phyloP scores from a whole-genome alignment of 2,329 filamentous ascomycete genomes.

The Alternaria brassicae region DNA sequence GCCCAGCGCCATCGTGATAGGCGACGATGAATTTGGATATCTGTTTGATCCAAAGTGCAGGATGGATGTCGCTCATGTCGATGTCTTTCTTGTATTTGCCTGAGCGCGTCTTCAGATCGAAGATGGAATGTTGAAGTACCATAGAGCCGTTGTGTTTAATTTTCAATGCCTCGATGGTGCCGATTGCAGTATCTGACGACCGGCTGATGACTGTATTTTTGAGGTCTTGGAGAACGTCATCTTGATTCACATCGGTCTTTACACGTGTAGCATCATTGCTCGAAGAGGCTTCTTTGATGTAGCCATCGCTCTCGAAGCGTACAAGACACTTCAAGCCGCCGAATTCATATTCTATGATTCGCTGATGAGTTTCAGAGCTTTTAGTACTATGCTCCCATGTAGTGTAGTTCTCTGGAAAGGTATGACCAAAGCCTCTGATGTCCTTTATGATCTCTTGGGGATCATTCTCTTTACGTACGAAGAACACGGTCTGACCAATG shows the following conservation, averaged over 20 bases:
- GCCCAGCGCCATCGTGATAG: constrained; percentile 54
- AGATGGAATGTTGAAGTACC: constrained; percentile 55
- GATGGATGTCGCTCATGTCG: constrained; percentile 53
- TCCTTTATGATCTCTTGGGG: constrained; percentile 63
- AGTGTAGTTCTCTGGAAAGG: constrained; percentile 72
- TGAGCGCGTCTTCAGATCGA: constrained; percentile 62
- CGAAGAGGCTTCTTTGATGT: constrained; percentile 41
- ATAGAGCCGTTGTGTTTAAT: constrained; percentile 28
- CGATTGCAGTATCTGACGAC: not conserved
- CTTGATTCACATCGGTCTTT: not conserved
- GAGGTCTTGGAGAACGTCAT: constrained; percentile 23
- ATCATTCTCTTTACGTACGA: constrained; percentile 67
- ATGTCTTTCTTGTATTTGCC: constrained; percentile 38
- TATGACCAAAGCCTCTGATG: constrained; percentile 69
- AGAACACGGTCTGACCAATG: constrained; percentile 66
- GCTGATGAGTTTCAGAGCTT: constrained; percentile 67
- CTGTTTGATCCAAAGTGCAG: constrained; percentile 60
- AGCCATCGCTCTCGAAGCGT: constrained; percentile 67
- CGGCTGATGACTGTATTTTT: constrained; percentile 14
- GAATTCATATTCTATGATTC: constrained; percentile 66
- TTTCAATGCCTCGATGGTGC: constrained; percentile 15
- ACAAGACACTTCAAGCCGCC: constrained; percentile 61
- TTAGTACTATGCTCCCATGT: constrained; percentile 64
- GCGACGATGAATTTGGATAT: constrained; percentile 61
- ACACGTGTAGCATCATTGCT: not conserved